Base-by-base conservation (phyloP, 202 grass and related monocot genomes). In the Schoenoplectus tabernaemontani region DNA sequence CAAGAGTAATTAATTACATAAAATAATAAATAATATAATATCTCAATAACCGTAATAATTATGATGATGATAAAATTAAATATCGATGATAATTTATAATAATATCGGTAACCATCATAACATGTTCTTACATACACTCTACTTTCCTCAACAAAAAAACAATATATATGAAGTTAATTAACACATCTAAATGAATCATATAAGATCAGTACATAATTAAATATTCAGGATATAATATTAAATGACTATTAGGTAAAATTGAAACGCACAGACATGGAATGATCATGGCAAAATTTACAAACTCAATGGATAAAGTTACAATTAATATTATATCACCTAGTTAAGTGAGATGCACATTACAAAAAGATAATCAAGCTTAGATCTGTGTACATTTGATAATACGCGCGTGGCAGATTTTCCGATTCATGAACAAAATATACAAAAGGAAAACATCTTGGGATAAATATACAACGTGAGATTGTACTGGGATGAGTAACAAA, bases 301-400 rank as follows among this genome's bases (percentile, higher is more conserved):
- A 16, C 33, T 39, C 62, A 38, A 39, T 39, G 7, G 19, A 39
- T 19, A 2, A 38, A 19, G 3, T 37, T 15, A 64, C 4, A 70
- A 70, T 12, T 70, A 44, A 20, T n/a, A 17, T 19, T 65, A 7
- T 39, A 9, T 19, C 16, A n/a, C 62, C 17, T 65, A 38, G 32
- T 39, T n/a, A 19, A n/a, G 33, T 69, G 9, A 3, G 23, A 69
- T 43, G 3, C 39, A 11, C 38, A 23, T 69, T 46, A 23, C 19
- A 4, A 62, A 2, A 37, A 61, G 2, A 43, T 11, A 70, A 24
- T 26, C 1, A 44, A 65, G 62, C 63, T 65, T 65, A 71, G 20
- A 46, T 70, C 22, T 70, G 39, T 26, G 66, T 70, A 47, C 66
- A 71, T 71, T 71, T 71, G 9, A 48, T 70, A 47, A 47, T 71